Evolutionary conservation across 2,329 filamentous ascomycete genomes (phyloP).

Genomic region (Fusarium duplospermum): DNA sequence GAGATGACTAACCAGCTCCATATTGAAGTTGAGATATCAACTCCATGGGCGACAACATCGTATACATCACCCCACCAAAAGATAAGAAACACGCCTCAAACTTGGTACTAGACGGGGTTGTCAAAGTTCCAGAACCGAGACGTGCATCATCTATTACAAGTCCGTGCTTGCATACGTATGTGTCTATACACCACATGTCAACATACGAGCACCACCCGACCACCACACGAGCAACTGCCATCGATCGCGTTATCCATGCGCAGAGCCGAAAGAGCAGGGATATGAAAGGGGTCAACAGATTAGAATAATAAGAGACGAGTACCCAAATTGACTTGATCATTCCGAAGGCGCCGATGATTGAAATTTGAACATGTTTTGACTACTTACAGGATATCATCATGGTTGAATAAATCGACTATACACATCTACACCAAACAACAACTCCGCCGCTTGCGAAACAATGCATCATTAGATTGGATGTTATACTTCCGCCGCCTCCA

Average conservation of each 20-base stretch:
- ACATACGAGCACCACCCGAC: conserved; percentile 39
- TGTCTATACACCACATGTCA: conserved; percentile 5
- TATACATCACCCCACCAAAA: not conserved
- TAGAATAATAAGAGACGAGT: not conserved
- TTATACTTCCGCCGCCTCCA: conserved; percentile 53
- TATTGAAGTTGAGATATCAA: not conserved
- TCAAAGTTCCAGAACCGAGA: conserved; percentile 5
- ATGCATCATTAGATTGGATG: not conserved
- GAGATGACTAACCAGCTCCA: not conserved
- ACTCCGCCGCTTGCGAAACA: conserved; percentile 24
- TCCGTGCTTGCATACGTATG: not conserved
- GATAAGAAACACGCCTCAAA: not conserved
- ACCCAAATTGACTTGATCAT: not conserved
- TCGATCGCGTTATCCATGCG: conserved; percentile 15
- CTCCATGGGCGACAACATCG: not conserved
- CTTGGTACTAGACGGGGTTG: not conserved
- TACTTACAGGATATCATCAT: conserved; percentile 19
- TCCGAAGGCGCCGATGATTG: not conserved
- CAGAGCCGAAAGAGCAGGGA: conserved; percentile 5
- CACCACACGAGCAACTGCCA: conserved; percentile 18
- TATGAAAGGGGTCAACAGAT: not conserved
- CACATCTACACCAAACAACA: conserved; percentile 5
- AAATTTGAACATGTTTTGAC: conserved; percentile 13
- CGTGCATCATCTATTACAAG: not conserved
- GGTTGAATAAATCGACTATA: conserved; percentile 8